Evolutionary conservation across 1,139 yeast species (phyloP), one percentile per base, ranked within the genome.

Genomic region (Candida tropicalis): DNA sequence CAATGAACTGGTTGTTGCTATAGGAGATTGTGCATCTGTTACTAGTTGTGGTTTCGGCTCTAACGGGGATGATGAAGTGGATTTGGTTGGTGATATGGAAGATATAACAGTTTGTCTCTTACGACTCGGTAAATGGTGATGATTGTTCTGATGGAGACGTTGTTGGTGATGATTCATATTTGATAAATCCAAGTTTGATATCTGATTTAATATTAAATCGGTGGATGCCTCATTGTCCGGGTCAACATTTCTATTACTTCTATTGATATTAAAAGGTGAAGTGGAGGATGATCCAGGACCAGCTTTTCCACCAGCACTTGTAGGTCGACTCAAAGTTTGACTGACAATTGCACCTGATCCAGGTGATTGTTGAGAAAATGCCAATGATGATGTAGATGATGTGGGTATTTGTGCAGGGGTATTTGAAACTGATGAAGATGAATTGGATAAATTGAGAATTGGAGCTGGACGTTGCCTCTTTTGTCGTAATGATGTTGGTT

Each of bases 61-160:
- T 13, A 44, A 40, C 6, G 58, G 59, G 9, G 61, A 56, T 5
- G 66, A 57, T 16, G 58, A 51, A 8, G 62, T 50, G 11, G 74
- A 65, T 45, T 65, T 67, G 5, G 75, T 73, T 1, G 78, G 79
- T 3, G 76, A 70, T 11, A 72, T 70, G 20, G 76, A 70, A 20
- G 71, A 63, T 25, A 73, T 68, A 20, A 73, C 73, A 5, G 78
- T 73, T 44, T 73, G 78, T 13, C 76, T 60, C 46, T 68, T 70
- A 25, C 66, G 46, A 23, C 33, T 39, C 18, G 43, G 43, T 26
- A 44, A 34, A 20, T 31, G 38, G 27, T 41, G 43, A 40, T n/a
- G 40, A 42, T 38, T 15, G 28, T 33, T 35, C 43, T 37, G 31
- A 12, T 37, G 39, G 10, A 31, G 35, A 31, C 35, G 35, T 18